These are phyloP conservation scores for Penicillium sp. DNA, from an alignment of 2,329 filamentous ascomycete genomes.

Conservation along the genomic window DNA sequence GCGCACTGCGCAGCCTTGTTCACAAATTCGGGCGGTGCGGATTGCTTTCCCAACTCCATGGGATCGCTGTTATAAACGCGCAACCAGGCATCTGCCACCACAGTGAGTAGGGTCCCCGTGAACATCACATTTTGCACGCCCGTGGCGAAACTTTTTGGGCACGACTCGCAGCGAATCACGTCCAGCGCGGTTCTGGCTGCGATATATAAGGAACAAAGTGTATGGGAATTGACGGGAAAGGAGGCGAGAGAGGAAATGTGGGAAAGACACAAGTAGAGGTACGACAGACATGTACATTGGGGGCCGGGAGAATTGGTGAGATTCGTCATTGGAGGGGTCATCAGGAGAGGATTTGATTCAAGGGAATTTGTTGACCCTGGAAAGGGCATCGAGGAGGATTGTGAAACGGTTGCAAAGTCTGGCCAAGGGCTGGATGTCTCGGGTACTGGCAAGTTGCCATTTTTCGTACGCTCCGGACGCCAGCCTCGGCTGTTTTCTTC, in stretches of 20 bases:
- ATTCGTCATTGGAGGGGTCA: conserved; percentile 18
- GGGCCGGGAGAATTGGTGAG: conserved; percentile 15
- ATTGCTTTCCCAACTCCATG: conserved; percentile 31
- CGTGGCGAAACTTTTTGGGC: conserved; percentile 38
- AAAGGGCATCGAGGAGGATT: conserved; percentile 26
- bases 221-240: conserved; percentile 40
- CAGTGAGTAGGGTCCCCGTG: conserved; percentile 40
- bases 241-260: conserved; percentile 37
- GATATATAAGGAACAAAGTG: conserved; percentile 39
- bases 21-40: conserved; percentile 29
- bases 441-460: conserved; percentile 20
- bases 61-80: conserved; percentile 34
- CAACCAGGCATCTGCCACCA: conserved; percentile 41
- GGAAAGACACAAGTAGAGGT: conserved; percentile 41
- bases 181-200: conserved; percentile 37
- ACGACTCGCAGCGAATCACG: conserved; percentile 40
- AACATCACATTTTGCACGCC: conserved; percentile 44
- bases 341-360: conserved; percentile 15
- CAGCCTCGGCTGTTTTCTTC: conserved; percentile 23
- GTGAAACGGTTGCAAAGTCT: conserved; percentile 36
- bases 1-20: conserved; percentile 22
- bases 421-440: conserved; percentile 35
- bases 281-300: conserved; percentile 38
- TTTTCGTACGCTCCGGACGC: conserved; percentile 19
- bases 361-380: conserved; percentile 18